These are phyloP conservation scores for Plantago major DNA, from an alignment of 257 asterid species.

Conservation along the genomic window DNA sequence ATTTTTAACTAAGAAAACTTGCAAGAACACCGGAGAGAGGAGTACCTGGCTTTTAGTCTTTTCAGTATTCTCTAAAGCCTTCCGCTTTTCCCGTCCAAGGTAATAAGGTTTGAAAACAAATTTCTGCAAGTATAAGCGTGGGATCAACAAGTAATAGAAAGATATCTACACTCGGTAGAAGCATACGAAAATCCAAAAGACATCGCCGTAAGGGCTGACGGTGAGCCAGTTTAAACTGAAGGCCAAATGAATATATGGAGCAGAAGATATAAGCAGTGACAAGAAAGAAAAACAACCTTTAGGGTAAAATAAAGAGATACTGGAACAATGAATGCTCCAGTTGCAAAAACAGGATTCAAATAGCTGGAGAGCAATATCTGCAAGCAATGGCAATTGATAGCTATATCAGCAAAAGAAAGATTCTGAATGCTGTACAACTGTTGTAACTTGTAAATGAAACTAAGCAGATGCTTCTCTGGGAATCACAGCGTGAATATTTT, in stretches of 20 bases:
- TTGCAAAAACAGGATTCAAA: conserved; percentile 61
- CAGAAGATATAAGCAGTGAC: neutral
- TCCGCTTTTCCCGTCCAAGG: conserved; percentile 70
- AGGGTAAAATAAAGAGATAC: conserved; percentile 69
- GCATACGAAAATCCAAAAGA: conserved; percentile 7
- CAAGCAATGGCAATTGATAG: conserved; percentile 21
- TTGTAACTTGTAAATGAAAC: conserved; percentile 11
- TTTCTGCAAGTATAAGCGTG: conserved; percentile 50
- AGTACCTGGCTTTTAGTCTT: conserved; percentile 68
- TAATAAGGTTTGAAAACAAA: conserved; percentile 71
- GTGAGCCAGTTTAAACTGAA: neutral
- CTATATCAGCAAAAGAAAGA: conserved; percentile 12
- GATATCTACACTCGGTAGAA: neutral
- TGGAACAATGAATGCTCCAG: conserved; percentile 85
- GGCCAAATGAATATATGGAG: neutral
- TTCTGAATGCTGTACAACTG: conserved; percentile 7
- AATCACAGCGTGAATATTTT: neutral
- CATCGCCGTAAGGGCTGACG: neutral
- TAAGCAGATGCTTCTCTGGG: conserved; percentile 11
- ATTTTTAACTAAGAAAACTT: conserved; percentile 5
- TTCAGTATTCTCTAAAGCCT: conserved; percentile 53
- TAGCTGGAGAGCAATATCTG: conserved; percentile 75
- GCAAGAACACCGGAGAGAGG: conserved; percentile 3
- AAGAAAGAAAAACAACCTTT: conserved; percentile 48
- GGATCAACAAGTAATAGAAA: conserved; percentile 1